A percentile compares a stretch with the other conserved stretches of the same genome.
These are phyloP conservation scores for Cryptosporidium parvum DNA, from an alignment of 169 alveolate genomes.

Conservation along the genomic window DNA sequence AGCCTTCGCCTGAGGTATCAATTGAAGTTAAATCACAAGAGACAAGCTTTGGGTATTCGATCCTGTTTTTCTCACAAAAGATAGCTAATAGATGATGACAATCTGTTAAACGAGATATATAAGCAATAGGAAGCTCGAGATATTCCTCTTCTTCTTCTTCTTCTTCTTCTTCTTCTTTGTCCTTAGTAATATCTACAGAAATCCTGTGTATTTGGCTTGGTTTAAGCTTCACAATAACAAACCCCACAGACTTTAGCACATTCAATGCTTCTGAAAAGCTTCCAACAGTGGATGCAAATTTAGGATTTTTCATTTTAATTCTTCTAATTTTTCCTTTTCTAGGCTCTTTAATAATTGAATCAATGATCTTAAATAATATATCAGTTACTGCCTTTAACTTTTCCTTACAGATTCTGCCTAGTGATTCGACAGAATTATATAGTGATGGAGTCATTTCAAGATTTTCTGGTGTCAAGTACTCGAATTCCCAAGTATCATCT, in stretches of 20 bases:
- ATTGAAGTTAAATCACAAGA: constrained; percentile 14
- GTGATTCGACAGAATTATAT: constrained; percentile 38
- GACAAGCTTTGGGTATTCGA: constrained; percentile 20
- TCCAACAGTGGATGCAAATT: constrained; percentile 45
- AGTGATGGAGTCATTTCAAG: constrained; percentile 24
- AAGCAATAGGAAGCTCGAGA: constrained; percentile 62
- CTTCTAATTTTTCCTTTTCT: constrained; percentile 51
- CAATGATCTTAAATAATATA: constrained; percentile 42
- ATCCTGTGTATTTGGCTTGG: background rate
- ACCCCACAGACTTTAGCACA: constrained; percentile 68
- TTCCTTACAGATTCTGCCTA: background rate
- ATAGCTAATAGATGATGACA: constrained; percentile 55
- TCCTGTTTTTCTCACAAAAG: constrained; percentile 26
- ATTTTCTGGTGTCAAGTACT: constrained; percentile 61
- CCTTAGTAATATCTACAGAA: background rate
- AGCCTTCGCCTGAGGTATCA: background rate
- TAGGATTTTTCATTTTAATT: constrained; percentile 55
- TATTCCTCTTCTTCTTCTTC: constrained; percentile 8
- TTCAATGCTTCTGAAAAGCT: constrained; percentile 31
- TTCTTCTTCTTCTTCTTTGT: background rate
- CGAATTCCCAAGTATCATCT: constrained; percentile 43
- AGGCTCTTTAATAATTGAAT: constrained; percentile 39
- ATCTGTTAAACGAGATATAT: constrained; percentile 57
- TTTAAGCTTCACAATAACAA: background rate
- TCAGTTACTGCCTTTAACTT: constrained; percentile 17